Evolutionary conservation across 192 early-diverging fungal genomes (phyloP).

Genomic region (Coemansia sp.): DNA sequence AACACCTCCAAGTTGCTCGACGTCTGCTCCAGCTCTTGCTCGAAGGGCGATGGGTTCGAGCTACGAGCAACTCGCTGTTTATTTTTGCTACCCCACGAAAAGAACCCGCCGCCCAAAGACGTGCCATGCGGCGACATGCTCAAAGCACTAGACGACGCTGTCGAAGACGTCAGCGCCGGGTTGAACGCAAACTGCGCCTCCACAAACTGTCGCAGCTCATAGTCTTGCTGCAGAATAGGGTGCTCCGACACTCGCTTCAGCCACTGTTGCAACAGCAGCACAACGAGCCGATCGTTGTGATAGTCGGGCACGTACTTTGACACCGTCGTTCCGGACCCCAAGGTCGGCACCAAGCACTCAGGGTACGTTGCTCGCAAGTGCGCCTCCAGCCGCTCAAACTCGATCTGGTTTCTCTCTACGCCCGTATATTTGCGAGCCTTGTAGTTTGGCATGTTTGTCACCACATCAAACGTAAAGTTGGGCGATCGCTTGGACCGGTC

Average conservation of each 20-base stretch:
- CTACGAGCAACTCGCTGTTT: slow-evolving; percentile 26
- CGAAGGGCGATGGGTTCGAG: slow-evolving; percentile 37
- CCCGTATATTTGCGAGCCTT: slow-evolving; percentile 54
- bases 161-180: slow-evolving; percentile 33
- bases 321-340: slow-evolving; percentile 43
- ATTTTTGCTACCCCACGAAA: slow-evolving; percentile 43
- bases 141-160: slow-evolving; percentile 17
- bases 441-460: slow-evolving; percentile 48
- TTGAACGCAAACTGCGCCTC: slow-evolving; percentile 59
- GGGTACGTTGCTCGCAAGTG: slow-evolving; percentile 58
- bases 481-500: slow-evolving; percentile 52
- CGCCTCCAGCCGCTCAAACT: slow-evolving; percentile 53
- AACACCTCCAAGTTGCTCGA: slow-evolving; percentile 43
- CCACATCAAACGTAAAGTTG: slow-evolving; percentile 39
- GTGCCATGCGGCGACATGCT: slow-evolving; percentile 30
- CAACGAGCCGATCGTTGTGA: slow-evolving; percentile 56
- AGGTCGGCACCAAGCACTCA: slow-evolving; percentile 54
- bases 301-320: slow-evolving; percentile 55
- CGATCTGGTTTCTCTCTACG: slow-evolving; percentile 50
- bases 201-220: slow-evolving; percentile 59
- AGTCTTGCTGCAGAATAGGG: slow-evolving; percentile 55
- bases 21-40: slow-evolving; percentile 39
- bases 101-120: slow-evolving; percentile 31
- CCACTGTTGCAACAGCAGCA: slow-evolving; percentile 54
- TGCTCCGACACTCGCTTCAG: slow-evolving; percentile 48